These are phyloP conservation scores for Exophiala oligosperma DNA, from an alignment of 2,329 filamentous ascomycete genomes.

Conservation along the genomic window DNA sequence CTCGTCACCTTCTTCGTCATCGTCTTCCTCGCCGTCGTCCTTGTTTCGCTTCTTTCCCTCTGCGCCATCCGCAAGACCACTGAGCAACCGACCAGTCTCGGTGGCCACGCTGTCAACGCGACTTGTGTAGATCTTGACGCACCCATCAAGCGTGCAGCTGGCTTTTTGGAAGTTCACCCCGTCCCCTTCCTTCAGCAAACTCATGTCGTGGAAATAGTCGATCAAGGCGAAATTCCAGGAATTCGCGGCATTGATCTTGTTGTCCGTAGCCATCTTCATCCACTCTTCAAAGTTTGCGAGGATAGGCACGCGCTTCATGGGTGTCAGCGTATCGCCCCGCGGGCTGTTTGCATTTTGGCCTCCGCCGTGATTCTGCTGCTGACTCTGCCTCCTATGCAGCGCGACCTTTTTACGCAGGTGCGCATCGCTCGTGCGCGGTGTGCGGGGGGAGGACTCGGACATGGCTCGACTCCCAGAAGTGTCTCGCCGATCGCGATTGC, in stretches of 20 bases:
- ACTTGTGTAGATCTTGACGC: slow-evolving; percentile 99
- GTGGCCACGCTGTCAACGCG: slow-evolving; percentile 97
- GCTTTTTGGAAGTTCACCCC: slow-evolving; percentile 98
- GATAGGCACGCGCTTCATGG: slow-evolving; percentile 59
- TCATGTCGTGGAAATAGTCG: slow-evolving; percentile 99
- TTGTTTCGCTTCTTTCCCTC: slow-evolving; percentile 65
- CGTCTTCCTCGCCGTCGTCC: slow-evolving; percentile 65
- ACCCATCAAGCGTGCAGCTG: slow-evolving; percentile 94
- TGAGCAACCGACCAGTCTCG: slow-evolving; percentile 91
- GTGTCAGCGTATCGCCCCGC: slow-evolving; percentile 20
- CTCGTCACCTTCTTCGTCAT: slow-evolving; percentile 65
- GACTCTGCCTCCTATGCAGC: slow-evolving; percentile 7
- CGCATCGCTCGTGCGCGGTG: slow-evolving; percentile 51
- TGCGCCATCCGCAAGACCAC: slow-evolving; percentile 79
- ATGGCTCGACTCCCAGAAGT: slow-evolving; percentile 53
- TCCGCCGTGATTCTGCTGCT: slow-evolving; percentile 3
- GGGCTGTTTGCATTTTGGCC: slow-evolving; percentile 3
- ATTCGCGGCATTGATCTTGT: slow-evolving; percentile 97
- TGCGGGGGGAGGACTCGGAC: slow-evolving; percentile 54
- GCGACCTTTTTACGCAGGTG: slow-evolving; percentile 20
- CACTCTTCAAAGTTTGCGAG: slow-evolving; percentile 98
- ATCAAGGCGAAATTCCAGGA: slow-evolving; percentile 99
- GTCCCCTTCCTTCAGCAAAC: slow-evolving; percentile 89
- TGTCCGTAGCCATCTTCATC: slow-evolving; percentile 99
- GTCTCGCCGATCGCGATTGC: slow-evolving; percentile 38